Conservation (phyloP, 73 alveolate species). For the Tetrahymena borealis region DNA sequence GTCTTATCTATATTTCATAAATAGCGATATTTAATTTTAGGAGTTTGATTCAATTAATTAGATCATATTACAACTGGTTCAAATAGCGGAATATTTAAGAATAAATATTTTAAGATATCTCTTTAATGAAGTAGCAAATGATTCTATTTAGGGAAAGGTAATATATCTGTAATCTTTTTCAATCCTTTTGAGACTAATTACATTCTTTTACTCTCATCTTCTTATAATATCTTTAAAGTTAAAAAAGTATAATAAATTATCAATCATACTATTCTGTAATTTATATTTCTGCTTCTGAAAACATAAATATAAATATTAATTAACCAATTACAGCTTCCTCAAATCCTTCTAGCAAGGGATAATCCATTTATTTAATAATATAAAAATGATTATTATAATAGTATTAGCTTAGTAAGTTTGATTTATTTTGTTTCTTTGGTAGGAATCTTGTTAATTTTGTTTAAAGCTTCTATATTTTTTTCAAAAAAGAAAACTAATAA, state of each 20-base stretch:
- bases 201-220: not conserved
- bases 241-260: not conserved
- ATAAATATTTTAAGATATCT: not conserved
- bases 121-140: not conserved
- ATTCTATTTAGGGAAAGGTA: not conserved
- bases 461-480: too few species aligned
- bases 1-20: not conserved
- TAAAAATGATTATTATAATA: not conserved
- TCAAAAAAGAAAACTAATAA: too few species aligned
- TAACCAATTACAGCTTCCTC: not conserved
- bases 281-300: too few species aligned
- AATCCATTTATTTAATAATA: not conserved
- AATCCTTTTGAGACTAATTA: not conserved
- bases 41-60: not conserved
- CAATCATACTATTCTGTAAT: not conserved
- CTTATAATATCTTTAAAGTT: not conserved
- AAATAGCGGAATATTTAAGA: not conserved
- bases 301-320: not conserved
- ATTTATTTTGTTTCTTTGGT: too few species aligned
- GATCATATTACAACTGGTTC: not conserved
- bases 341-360: not conserved
- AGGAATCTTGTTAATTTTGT: too few species aligned
- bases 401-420: not conserved
- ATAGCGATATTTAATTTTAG: not conserved
- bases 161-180: not conserved